These are phyloP conservation scores for Crotalaria pallida DNA, from an alignment of 306 rosid species.

Conservation along the genomic window DNA sequence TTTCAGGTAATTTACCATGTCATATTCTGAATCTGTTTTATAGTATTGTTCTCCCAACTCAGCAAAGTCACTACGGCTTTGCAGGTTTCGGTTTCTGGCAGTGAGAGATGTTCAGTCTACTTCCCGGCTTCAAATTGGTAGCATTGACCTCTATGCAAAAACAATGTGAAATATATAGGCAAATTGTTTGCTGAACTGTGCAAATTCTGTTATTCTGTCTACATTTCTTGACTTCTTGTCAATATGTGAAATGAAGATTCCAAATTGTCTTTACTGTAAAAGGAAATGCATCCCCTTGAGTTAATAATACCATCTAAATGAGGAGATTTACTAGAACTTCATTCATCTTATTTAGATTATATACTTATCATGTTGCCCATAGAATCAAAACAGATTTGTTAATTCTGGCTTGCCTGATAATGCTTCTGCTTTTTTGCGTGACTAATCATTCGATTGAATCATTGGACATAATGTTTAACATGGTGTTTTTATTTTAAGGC, in stretches of 20 bases:
- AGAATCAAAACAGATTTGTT: background rate
- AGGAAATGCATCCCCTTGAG: background rate
- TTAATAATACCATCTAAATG: background rate
- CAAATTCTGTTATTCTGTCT: background rate
- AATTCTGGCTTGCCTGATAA: background rate
- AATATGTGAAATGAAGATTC: background rate
- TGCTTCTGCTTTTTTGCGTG: no score
- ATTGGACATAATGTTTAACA: no score
- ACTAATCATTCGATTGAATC: no score
- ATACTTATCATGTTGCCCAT: background rate
- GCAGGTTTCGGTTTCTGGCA: slow-evolving; percentile 76
- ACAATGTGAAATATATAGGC: slow-evolving; percentile 7
- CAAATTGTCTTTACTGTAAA: background rate
- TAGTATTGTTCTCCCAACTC: slow-evolving; percentile 1
- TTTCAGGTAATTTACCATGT: slow-evolving; percentile 49
- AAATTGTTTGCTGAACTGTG: background rate
- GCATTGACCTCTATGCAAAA: slow-evolving; percentile 70
- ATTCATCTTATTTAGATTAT: background rate
- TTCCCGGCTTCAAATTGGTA: slow-evolving; percentile 78
- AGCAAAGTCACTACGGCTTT: background rate
- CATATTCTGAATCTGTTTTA: background rate
- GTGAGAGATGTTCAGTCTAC: slow-evolving; percentile 49
- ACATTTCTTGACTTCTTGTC: background rate
- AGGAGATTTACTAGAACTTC: background rate
- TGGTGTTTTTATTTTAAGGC: no score